Evolutionary conservation across 2,329 filamentous ascomycete genomes (phyloP).

Genomic region (Diaporthe vaccinii): DNA sequence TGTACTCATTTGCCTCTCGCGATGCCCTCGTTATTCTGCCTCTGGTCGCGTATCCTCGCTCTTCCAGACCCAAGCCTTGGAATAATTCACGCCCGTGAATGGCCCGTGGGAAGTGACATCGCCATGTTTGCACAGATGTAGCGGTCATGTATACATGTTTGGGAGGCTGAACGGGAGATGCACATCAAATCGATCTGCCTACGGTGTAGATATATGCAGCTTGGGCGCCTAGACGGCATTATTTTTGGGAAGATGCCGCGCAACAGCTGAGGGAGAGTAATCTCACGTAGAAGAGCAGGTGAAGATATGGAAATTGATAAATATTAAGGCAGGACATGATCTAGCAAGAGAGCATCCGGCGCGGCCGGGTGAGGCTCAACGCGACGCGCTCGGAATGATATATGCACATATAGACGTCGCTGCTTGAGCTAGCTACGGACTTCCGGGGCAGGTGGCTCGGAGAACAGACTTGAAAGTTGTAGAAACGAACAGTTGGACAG

Average conservation of each 20-base stretch:
- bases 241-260: not conserved
- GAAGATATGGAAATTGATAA: not conserved
- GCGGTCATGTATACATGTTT: not conserved
- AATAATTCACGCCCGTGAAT: not conserved
- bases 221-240: not conserved
- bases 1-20: constrained; percentile 9
- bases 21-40: not conserved
- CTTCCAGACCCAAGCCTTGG: not conserved
- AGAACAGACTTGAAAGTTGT: not conserved
- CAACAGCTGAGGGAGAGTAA: not conserved
- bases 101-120: not conserved
- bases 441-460: too few species aligned
- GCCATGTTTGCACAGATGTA: not conserved
- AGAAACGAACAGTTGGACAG: not conserved
- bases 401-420: not conserved
- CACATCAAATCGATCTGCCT: not conserved
- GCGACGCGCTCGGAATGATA: not conserved
- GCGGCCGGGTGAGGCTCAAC: constrained; percentile 6
- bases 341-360: not conserved
- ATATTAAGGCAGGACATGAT: not conserved
- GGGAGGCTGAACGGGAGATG: constrained; percentile 13
- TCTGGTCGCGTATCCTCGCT: not conserved
- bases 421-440: not conserved
- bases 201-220: not conserved
- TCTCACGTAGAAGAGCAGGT: not conserved